Evolutionary conservation across 164 flowering plant species (phyloP).

Genomic region (Vitis riparia): DNA sequence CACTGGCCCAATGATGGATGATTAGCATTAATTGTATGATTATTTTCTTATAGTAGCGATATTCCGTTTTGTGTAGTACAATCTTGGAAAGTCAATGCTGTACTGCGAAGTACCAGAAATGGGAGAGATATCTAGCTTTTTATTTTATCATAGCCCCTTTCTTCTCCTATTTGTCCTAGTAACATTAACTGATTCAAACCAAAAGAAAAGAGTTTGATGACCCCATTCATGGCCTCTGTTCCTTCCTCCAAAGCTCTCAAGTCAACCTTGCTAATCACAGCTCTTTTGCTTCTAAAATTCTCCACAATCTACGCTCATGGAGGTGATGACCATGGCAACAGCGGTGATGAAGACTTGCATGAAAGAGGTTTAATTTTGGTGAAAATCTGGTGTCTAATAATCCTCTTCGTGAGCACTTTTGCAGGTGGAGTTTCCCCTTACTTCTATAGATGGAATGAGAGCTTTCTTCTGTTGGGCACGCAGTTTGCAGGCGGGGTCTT

Average conservation of each 20-base stretch:
- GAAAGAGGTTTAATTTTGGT: conserved; percentile 50
- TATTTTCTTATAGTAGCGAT: too few species aligned
- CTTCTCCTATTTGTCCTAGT: not conserved
- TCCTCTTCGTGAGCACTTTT: conserved; percentile 65
- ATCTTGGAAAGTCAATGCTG: conserved; percentile 33
- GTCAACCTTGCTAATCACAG: conserved; percentile 27
- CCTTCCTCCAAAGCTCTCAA: conserved; percentile 17
- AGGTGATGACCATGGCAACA: conserved; percentile 2
- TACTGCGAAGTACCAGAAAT: conserved; percentile 23
- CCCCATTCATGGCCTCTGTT: conserved; percentile 23
- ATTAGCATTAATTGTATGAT: too few species aligned
- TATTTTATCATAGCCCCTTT: not conserved
- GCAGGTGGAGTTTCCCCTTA: conserved; percentile 79
- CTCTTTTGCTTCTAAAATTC: conserved; percentile 26
- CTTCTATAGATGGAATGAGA: conserved; percentile 76
- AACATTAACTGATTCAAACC: not conserved
- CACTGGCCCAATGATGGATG: too few species aligned
- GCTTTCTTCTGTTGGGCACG: conserved; percentile 71
- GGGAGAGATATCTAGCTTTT: not conserved
- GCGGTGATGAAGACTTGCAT: conserved; percentile 24
- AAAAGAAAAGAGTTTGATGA: too few species aligned
- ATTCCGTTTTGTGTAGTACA: conserved; percentile 26
- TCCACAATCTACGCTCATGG: conserved; percentile 38
- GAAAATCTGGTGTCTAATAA: conserved; percentile 70
- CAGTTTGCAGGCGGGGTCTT: conserved; percentile 91